Conservation (phyloP, 345 rosid species). For the Nasturtium officinale region DNA sequence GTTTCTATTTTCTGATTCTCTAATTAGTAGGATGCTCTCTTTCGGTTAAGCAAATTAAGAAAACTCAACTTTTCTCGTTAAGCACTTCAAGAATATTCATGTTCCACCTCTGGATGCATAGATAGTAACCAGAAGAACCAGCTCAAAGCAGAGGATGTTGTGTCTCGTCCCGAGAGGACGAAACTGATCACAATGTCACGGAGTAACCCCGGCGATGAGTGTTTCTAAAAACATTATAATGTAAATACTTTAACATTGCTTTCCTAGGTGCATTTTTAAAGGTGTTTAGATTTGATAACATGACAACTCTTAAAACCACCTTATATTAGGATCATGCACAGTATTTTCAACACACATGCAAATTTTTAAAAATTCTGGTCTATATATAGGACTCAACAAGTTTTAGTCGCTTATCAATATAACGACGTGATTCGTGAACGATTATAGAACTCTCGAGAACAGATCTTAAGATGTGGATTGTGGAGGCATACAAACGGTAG, state of each 20-base stretch:
- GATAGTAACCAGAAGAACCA: constrained; percentile 77
- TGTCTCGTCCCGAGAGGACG: constrained; percentile 67
- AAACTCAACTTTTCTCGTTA: no score
- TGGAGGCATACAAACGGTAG: background rate
- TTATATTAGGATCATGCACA: background rate
- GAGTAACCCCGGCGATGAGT: constrained; percentile 34
- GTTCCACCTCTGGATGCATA: constrained; percentile 45
- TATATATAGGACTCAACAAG: background rate
- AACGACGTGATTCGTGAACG: background rate
- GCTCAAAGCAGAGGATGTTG: constrained; percentile 74
- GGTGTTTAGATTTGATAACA: no score
- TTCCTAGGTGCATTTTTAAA: background rate
- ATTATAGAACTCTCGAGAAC: background rate
- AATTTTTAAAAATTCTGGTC: background rate
- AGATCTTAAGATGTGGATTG: background rate
- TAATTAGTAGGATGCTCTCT: no score
- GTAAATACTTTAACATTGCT: background rate
- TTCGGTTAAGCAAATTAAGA: no score
- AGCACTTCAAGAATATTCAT: constrained; percentile 51
- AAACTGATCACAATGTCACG: constrained; percentile 68
- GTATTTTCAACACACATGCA: background rate
- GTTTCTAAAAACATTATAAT: no score
- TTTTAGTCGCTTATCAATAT: background rate
- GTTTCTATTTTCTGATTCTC: background rate
- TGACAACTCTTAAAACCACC: background rate